Conservation (phyloP, 208 protist genomes). For the Trypanosoma avium region DNA sequence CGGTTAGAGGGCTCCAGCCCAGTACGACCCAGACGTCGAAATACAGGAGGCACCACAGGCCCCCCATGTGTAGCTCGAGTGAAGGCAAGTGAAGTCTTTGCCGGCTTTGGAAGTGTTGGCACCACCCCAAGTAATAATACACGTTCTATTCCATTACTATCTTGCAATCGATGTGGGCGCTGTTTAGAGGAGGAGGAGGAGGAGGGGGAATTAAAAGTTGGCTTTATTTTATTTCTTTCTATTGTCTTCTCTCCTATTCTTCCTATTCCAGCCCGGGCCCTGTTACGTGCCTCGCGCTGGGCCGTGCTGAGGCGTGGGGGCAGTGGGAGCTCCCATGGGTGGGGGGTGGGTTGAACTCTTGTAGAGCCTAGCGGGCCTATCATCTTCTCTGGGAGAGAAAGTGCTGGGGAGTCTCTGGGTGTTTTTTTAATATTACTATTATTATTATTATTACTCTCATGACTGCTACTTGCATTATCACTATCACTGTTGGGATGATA, state of each 20-base stretch:
- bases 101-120: slow-evolving; percentile 10
- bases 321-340: slow-evolving; percentile 1
- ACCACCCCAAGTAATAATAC: slow-evolving; percentile 14
- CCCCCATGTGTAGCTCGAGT: not conserved
- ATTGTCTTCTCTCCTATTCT: too few relatives aligned
- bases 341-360: not conserved
- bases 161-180: not conserved
- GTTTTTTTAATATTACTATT: not conserved
- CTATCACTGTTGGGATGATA: too few relatives aligned
- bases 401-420: not conserved
- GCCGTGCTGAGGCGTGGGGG: not conserved
- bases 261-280: too few relatives aligned
- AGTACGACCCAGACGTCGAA: not conserved
- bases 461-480: too few relatives aligned
- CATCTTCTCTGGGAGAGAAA: not conserved
- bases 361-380: not conserved
- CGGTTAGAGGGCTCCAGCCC: not conserved
- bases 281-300: too few relatives aligned
- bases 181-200: not conserved
- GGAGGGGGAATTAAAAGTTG: not conserved
- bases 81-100: not conserved
- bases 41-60: not conserved
- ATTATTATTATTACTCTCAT: not conserved
- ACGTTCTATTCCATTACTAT: slow-evolving; percentile 7
- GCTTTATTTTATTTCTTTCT: not conserved